Percentiles rank a stretch among this genome's conserved stretches.
Evolutionary conservation across 2,329 filamentous ascomycete species (phyloP).

Genomic region (Clonostachys sp.): DNA sequence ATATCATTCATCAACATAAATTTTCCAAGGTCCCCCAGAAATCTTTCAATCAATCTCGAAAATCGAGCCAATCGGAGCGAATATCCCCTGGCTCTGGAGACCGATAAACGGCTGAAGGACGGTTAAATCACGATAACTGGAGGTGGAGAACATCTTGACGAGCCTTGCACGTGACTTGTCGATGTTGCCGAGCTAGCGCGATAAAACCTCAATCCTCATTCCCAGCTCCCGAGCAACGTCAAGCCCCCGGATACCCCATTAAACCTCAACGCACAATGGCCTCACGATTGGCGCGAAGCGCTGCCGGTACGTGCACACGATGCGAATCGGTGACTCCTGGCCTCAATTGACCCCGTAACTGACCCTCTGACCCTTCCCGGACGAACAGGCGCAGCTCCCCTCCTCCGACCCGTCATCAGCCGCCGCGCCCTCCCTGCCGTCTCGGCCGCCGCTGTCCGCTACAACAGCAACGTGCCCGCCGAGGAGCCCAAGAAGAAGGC

Average conservation of each 20-base stretch:
- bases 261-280: constrained; percentile 77
- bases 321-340: constrained; percentile 6
- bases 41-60: constrained; percentile 19
- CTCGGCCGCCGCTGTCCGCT: constrained; percentile 63
- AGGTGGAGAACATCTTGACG: too few species aligned
- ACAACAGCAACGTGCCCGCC: constrained; percentile 71
- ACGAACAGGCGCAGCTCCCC: constrained; percentile 67
- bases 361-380: constrained; percentile 8
- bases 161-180: background rate
- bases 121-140: too few species aligned
- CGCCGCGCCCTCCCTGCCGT: constrained; percentile 71
- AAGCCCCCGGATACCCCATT: constrained; percentile 43
- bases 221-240: constrained; percentile 38
- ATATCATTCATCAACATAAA: background rate
- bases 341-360: constrained; percentile 19
- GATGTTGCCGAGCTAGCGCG: constrained; percentile 33
- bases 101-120: too few species aligned
- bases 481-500: constrained; percentile 96
- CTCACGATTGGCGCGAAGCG: constrained; percentile 93
- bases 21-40: constrained; percentile 10
- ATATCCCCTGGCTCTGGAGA: background rate
- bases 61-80: constrained; percentile 18
- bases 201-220: constrained; percentile 47
- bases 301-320: constrained; percentile 68
- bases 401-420: constrained; percentile 79